Percentiles rank a stretch among this genome's conserved stretches.
Conservation (phyloP, 805 yeast species). For the Torulaspora gathmanii region DNA sequence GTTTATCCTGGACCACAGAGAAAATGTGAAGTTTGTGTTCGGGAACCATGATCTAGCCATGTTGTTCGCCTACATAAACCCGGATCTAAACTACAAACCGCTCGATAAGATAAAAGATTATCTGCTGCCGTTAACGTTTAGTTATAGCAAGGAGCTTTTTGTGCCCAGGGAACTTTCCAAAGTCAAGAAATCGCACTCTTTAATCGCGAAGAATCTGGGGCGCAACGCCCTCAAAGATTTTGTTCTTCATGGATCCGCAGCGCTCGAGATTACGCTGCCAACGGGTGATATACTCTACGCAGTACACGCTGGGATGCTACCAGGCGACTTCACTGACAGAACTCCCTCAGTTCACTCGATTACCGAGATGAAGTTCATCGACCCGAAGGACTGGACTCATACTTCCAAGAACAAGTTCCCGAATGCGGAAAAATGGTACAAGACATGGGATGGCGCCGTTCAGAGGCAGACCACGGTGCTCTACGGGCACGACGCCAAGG, state of each 20-base stretch:
- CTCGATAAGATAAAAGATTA: constrained; percentile 36
- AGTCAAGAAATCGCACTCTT: constrained; percentile 20
- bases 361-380: constrained; percentile 63
- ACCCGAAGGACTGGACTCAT: constrained; percentile 57
- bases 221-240: constrained; percentile 15
- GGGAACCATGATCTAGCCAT: constrained; percentile 87
- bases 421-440: constrained; percentile 50
- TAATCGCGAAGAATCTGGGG: constrained; percentile 25
- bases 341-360: constrained; percentile 60
- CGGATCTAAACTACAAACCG: constrained; percentile 15
- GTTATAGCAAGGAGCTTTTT: constrained; percentile 13
- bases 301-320: constrained; percentile 78
- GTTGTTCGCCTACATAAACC: constrained; percentile 52
- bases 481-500: constrained; percentile 86
- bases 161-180: constrained; percentile 17
- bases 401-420: constrained; percentile 26
- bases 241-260: constrained; percentile 22
- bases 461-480: constrained; percentile 42
- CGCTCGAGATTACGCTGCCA: constrained; percentile 18
- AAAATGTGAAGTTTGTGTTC: constrained; percentile 59
- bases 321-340: constrained; percentile 45
- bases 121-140: constrained; percentile 17
- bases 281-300: constrained; percentile 45
- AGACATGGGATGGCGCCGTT: constrained; percentile 43
- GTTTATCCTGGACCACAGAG: constrained; percentile 49